These are phyloP conservation scores for Tardiomyces depauwii DNA, from an alignment of 1,139 yeast genomes.

Conservation along the genomic window DNA sequence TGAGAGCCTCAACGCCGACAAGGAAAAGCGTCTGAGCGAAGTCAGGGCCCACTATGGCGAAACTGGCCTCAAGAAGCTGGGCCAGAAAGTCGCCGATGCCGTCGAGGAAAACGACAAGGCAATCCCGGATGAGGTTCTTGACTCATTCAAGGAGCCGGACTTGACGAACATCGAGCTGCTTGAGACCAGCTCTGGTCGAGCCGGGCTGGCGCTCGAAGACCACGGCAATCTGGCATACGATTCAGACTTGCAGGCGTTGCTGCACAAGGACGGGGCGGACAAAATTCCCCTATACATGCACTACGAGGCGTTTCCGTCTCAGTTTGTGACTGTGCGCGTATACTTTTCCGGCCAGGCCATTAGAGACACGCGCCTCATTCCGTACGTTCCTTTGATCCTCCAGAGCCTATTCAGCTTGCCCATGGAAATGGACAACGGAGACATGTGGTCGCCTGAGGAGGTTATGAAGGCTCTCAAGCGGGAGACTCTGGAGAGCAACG, in stretches of 20 bases:
- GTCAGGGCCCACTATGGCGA: slow-evolving; percentile 46
- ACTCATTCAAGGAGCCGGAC: slow-evolving; percentile 44
- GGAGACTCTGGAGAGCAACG: slow-evolving; percentile 47
- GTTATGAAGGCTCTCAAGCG: slow-evolving; percentile 63
- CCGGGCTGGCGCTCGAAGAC: slow-evolving; percentile 16
- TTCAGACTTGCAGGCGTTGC: slow-evolving; percentile 19
- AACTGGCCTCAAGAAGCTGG: slow-evolving; percentile 46
- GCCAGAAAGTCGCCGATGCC: slow-evolving; percentile 45
- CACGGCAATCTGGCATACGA: slow-evolving; percentile 6
- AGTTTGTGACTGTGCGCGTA: slow-evolving; percentile 64
- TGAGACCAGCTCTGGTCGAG: slow-evolving; percentile 47
- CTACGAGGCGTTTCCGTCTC: slow-evolving; percentile 68
- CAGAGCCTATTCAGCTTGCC: slow-evolving; percentile 65
- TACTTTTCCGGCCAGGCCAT: slow-evolving; percentile 46
- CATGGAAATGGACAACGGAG: slow-evolving; percentile 50
- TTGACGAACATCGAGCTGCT: slow-evolving; percentile 68
- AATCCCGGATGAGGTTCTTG: slow-evolving; percentile 59
- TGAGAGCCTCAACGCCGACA: slow-evolving; percentile 39
- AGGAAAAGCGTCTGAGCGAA: slow-evolving; percentile 37
- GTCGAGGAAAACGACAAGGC: slow-evolving; percentile 56
- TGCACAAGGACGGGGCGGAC: slow-evolving; percentile 15
- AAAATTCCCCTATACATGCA: slow-evolving; percentile 63
- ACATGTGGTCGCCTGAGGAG: slow-evolving; percentile 51
- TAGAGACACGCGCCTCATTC: slow-evolving; percentile 44
- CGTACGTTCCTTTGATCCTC: slow-evolving; percentile 52